These are phyloP conservation scores for Rhodotorula mucilaginosa DNA, from an alignment of 1,284 basidiomycete species.

Conservation along the genomic window DNA sequence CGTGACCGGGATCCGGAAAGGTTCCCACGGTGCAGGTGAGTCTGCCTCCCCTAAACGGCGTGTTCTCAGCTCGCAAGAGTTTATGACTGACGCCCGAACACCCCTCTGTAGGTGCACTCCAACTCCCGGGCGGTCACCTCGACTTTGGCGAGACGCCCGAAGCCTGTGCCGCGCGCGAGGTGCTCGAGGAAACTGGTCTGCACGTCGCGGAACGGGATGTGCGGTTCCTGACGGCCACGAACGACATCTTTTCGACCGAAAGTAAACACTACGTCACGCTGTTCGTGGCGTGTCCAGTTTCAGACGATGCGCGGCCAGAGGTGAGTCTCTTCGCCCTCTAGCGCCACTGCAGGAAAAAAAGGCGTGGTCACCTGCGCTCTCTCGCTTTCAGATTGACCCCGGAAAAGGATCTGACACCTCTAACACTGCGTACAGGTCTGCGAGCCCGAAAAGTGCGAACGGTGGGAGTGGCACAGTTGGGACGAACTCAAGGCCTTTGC, in stretches of 20 bases:
- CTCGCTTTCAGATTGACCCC: too few relatives aligned
- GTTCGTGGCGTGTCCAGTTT: conserved; percentile 43
- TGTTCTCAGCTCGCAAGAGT: not conserved
- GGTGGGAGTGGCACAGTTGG: conserved; percentile 45
- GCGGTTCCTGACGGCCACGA: conserved; percentile 35
- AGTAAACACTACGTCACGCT: conserved; percentile 48
- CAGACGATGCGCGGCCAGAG: conserved; percentile 14
- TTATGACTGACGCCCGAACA: not conserved
- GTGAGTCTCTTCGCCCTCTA: not conserved
- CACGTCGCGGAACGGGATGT: conserved; percentile 38
- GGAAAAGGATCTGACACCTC: not conserved
- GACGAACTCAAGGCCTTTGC: conserved; percentile 34
- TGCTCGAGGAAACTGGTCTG: conserved; percentile 47
- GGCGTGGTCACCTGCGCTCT: too few relatives aligned
- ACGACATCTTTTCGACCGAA: conserved; percentile 25
- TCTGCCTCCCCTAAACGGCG: not conserved
- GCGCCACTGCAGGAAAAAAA: too few relatives aligned
- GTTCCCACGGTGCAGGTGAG: conserved; percentile 45
- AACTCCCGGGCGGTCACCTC: conserved; percentile 48
- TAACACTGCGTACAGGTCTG: conserved; percentile 33
- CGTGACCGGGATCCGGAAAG: conserved; percentile 45
- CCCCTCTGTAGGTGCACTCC: conserved; percentile 21
- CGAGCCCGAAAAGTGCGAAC: conserved; percentile 45
- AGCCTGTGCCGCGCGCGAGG: conserved; percentile 46
- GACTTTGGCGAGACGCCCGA: conserved; percentile 46